Conservation (phyloP, 2,329 filamentous ascomycete species). For the Cordyceps farinosa region DNA sequence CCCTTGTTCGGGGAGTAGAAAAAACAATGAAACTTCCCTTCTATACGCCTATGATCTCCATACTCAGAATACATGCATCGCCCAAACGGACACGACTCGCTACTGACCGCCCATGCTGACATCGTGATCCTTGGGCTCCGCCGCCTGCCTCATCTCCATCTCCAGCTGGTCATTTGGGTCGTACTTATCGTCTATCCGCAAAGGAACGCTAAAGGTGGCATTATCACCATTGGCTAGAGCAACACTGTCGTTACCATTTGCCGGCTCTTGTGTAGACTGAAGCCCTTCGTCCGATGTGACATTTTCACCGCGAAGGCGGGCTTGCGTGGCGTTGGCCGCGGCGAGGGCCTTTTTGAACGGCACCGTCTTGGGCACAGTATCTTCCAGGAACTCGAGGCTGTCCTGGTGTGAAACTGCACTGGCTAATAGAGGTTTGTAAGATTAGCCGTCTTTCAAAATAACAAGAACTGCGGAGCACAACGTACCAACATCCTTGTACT, state of each 20-base stretch:
- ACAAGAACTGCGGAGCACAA: slow-evolving; percentile 1
- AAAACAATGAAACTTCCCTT: background rate
- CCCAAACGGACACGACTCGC: background rate
- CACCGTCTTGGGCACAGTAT: slow-evolving; percentile 83
- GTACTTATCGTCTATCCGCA: slow-evolving; percentile 28
- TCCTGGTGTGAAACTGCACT: slow-evolving; percentile 83
- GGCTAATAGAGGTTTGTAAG: slow-evolving; percentile 45
- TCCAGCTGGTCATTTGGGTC: slow-evolving; percentile 53
- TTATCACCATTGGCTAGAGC: slow-evolving; percentile 30
- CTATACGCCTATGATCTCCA: background rate
- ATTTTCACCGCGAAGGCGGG: slow-evolving; percentile 41
- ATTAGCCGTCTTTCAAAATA: background rate
- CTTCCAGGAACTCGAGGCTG: slow-evolving; percentile 90
- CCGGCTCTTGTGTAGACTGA: slow-evolving; percentile 20
- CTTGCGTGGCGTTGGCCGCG: slow-evolving; percentile 48
- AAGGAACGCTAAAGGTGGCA: slow-evolving; percentile 22
- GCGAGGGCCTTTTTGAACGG: slow-evolving; percentile 78
- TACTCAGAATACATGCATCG: background rate
- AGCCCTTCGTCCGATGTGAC: slow-evolving; percentile 28
- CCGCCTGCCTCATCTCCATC: slow-evolving; percentile 51
- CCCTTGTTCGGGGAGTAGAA: background rate
- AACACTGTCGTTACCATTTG: slow-evolving; percentile 27
- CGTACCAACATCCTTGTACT: slow-evolving; percentile 89
- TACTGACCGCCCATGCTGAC: slow-evolving; percentile 48
- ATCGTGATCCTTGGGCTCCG: slow-evolving; percentile 44